Evolutionary conservation across 257 asterid genomes (phyloP).

Genomic region (Solanum tarapatanum): DNA sequence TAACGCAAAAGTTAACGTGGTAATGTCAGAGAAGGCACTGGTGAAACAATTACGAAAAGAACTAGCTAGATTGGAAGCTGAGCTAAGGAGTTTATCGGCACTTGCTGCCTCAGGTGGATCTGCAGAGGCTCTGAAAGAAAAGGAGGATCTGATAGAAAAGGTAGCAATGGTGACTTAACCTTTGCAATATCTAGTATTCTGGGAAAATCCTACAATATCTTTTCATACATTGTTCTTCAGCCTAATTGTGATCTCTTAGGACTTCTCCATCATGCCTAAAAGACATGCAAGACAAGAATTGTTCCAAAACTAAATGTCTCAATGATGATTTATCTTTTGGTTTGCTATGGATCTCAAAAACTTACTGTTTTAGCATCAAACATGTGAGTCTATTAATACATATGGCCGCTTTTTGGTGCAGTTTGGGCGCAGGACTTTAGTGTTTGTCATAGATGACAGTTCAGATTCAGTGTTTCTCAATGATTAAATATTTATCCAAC

Average conservation of each 20-base stretch:
- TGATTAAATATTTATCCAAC: not conserved
- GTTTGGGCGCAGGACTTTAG: not conserved
- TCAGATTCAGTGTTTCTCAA: not conserved
- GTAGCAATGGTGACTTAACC: constrained; percentile 14
- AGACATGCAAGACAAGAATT: not conserved
- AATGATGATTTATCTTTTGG: not conserved
- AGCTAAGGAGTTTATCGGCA: constrained; percentile 48
- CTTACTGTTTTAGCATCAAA: not conserved
- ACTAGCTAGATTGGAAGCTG: constrained; percentile 55
- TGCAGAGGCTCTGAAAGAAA: constrained; percentile 42
- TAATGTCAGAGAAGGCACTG: constrained; percentile 83
- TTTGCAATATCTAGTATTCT: not conserved
- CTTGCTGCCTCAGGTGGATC: constrained; percentile 33
- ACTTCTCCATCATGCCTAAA: not conserved
- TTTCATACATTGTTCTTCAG: not conserved
- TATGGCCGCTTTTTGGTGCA: not conserved
- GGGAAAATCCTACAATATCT: not conserved
- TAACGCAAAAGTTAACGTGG: constrained; percentile 72
- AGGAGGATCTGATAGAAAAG: constrained; percentile 70
- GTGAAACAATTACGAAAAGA: constrained; percentile 84
- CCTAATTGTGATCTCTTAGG: not conserved
- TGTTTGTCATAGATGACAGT: not conserved
- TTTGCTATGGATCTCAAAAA: not conserved
- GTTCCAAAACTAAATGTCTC: not conserved
- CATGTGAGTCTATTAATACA: not conserved